Conservation (phyloP, 257 asterid species). For the Fraxinus quadrangulata region DNA sequence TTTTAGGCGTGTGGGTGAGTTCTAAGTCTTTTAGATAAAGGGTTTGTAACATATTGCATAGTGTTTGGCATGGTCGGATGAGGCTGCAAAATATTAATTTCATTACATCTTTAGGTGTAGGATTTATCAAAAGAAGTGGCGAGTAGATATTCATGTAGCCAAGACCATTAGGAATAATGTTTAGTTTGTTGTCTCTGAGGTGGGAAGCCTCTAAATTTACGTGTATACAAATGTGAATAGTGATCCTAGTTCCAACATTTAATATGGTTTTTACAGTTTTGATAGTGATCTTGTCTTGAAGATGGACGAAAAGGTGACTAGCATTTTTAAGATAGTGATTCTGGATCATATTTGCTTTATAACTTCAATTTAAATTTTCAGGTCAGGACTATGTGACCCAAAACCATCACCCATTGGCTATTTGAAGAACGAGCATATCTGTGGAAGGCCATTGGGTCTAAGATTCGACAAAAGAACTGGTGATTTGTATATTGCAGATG, state of each 20-base stretch:
- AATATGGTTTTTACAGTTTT: too few relatives aligned
- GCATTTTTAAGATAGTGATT: background rate
- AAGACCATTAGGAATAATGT: background rate
- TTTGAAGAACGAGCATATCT: slow-evolving; percentile 81
- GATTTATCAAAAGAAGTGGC: background rate
- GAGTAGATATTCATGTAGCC: background rate
- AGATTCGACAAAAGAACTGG: slow-evolving; percentile 80
- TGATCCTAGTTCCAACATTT: too few relatives aligned
- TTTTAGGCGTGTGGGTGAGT: background rate
- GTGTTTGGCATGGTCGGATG: background rate
- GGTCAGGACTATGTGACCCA: slow-evolving; percentile 75
- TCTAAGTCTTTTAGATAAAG: background rate
- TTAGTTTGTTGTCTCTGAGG: background rate
- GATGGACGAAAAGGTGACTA: background rate
- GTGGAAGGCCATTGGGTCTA: slow-evolving; percentile 96
- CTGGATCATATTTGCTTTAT: background rate
- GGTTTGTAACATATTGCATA: background rate
- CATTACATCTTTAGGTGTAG: background rate
- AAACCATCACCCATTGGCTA: slow-evolving; percentile 63
- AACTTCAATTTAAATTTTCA: slow-evolving; percentile 26
- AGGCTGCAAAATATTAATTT: background rate
- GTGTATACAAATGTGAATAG: background rate
- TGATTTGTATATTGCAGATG: slow-evolving; percentile 91
- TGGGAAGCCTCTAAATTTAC: background rate
- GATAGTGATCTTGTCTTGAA: background rate